Evolutionary conservation across 345 rosid species (phyloP), one percentile per base, ranked within the genome.

Genomic region (Boechera stricta): DNA sequence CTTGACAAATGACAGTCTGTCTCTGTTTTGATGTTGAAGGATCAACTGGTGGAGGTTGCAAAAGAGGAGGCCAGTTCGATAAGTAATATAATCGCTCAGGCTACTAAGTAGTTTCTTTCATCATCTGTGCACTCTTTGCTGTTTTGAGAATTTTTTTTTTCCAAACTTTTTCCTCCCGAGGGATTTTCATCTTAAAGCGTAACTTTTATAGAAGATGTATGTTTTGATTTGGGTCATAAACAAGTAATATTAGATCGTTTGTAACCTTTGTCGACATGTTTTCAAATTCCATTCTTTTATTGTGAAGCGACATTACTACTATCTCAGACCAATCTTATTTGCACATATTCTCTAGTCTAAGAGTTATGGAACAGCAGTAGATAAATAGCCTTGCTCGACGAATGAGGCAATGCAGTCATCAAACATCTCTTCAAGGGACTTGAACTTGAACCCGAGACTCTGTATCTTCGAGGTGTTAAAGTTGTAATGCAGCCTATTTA

Each of bases 21-120:
- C 21, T 61, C 16, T 66, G 28, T 72, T 77, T 54, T 52, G 79
- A 8, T 42, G 11, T 36, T 76, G 70, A 69, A 91, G 98, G 99
- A 95, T 81, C 86, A 96, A 52, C 62, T 95, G 79, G 99, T 95
- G 82, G 98, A 96, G 87, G 80, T 89, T 29, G 98, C 97, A 45
- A 96, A 96, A 87, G 98, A 96, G 76, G 86, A 95, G 64, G 94
- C 92, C 9, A 78, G 87, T 80, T 95, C 99, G 10, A 87, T 95
- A 57, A 91, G 97, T 72, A 91, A 89, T 51, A 92, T 92, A 52
- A 92, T 95, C 47, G 91, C 98, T 6, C 99, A 95, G 80, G 98
- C 98, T 79, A 89, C 96, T 28, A 92, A 91, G 78, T 95, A 92
- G 85, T 47, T 35, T 58, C 58, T 18, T 44, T 44, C 57, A 7